Conservation (phyloP, 129 eudicot species). For the Artemisia tridentata region DNA sequence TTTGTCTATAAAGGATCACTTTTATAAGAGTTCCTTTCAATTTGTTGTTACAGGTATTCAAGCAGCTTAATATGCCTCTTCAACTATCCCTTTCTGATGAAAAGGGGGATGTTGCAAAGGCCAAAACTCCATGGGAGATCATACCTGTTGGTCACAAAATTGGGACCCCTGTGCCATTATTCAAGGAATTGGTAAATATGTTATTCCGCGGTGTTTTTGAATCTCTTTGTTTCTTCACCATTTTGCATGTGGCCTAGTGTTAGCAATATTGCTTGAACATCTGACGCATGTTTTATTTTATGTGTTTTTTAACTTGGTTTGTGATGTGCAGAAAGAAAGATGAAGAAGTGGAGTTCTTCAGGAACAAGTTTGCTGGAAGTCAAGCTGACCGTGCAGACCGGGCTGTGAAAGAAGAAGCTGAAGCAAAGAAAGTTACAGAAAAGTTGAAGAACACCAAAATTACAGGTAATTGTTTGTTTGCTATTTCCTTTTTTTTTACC, state of each 20-base stretch:
- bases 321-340: conserved; percentile 68
- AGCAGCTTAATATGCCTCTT: conserved; percentile 75
- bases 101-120: conserved; percentile 63
- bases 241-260: not conserved
- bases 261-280: not conserved
- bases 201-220: conserved; percentile 6
- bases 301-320: not conserved
- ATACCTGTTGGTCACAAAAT: conserved; percentile 77
- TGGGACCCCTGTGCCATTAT: conserved; percentile 94
- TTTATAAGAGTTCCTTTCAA: not conserved
- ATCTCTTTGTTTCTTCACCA: conserved; percentile 5
- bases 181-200: conserved; percentile 72
- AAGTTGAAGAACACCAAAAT: conserved; percentile 62
- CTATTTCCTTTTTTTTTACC: not conserved
- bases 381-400: conserved; percentile 98
- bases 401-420: conserved; percentile 83
- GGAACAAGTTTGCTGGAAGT: conserved; percentile 95
- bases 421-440: conserved; percentile 64
- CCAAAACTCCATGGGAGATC: conserved; percentile 79
- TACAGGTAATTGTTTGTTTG: conserved; percentile 47
- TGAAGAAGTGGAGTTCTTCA: conserved; percentile 64
- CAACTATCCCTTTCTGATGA: conserved; percentile 73
- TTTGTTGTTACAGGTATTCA: conserved; percentile 61
- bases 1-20: not conserved
- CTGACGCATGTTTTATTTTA: not conserved